phyloP scores from a whole-genome alignment of 2,329 filamentous ascomycete species.

The Lasiodiplodia gonubiensis region DNA sequence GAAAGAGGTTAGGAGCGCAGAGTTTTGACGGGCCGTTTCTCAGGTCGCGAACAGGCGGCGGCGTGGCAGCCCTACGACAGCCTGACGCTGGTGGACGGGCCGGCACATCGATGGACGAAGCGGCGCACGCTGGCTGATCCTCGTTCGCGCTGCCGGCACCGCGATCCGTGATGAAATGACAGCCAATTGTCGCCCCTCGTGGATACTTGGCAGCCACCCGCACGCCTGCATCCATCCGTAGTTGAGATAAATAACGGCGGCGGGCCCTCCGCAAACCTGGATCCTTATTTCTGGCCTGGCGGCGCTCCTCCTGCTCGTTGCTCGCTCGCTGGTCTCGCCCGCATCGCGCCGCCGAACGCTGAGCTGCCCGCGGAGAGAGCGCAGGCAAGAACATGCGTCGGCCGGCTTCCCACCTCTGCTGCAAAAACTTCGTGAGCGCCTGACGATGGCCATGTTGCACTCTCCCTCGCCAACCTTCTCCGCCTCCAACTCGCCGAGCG shows the following conservation, averaged over 20 bases:
- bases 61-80: conserved; percentile 12
- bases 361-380: conserved; percentile 16
- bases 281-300: not conserved
- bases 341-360: conserved; percentile 11
- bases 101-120: conserved; percentile 16
- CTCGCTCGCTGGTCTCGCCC: conserved; percentile 25
- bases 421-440: conserved; percentile 25
- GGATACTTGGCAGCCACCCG: conserved; percentile 21
- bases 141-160: conserved; percentile 8
- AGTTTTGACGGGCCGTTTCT: conserved; percentile 18
- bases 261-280: not conserved
- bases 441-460: conserved; percentile 34
- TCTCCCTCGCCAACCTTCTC: conserved; percentile 46
- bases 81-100: not conserved
- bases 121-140: conserved; percentile 16
- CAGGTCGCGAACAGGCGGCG: not conserved
- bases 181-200: conserved; percentile 26
- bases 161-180: conserved; percentile 13
- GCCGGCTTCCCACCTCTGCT: conserved; percentile 21
- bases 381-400: conserved; percentile 28
- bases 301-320: conserved; percentile 23
- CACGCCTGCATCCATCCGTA: conserved; percentile 14
- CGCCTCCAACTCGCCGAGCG: conserved; percentile 44
- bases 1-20: not conserved
- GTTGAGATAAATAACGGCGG: conserved; percentile 17